Evolutionary conservation across 257 asterid genomes (phyloP), one percentile per base, ranked within the genome.

Genomic region (Cynanchum wilfordii): DNA sequence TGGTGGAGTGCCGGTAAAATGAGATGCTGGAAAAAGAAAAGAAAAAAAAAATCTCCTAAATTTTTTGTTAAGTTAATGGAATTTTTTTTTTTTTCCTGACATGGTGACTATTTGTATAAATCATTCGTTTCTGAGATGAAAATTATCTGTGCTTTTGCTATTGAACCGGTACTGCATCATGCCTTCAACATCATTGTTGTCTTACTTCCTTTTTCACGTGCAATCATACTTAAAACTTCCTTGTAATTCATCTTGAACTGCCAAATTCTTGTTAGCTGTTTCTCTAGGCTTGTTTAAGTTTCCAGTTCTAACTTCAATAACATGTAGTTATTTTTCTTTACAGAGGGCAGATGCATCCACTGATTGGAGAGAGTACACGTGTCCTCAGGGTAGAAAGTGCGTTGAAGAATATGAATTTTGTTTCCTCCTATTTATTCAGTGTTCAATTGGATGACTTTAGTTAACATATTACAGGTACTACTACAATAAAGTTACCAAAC

Each of bases 291-390:
- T 64, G 69, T 66, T 72, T 36, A 75, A 29, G 38, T 66, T 54
- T 55, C 69, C 66, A 55, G 60, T 47, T 42, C 73, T 72, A 73
- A 77, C 58, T 70, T 50, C 62, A 40, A 17, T 17, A 58, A 4
- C 20, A 20, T 38, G 17, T 64, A 24, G 24, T 44, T 63, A 36
- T 64, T 62, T 85, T 42, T 72, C 63, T 59, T 76, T 78, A 70
- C 92, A 95, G 99, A 92, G 92, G 84, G 98, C 97, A 13, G 99
- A 94, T 87, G 90, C 97, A 64, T 68, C 96, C 44, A 94, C 99
- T 50, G 96, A 88, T 87, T 94, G 99, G 99, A 87, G 86, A 81
- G 99, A 95, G 82, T 52, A 78, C 81, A 86, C 82, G 67, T 74
- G 87, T 70, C 84, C 96, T 51, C 95, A 82, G 20, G 98, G 99